These are phyloP conservation scores for Epichloe hybrida DNA, from an alignment of 2,329 filamentous ascomycete species.

Conservation along the genomic window DNA sequence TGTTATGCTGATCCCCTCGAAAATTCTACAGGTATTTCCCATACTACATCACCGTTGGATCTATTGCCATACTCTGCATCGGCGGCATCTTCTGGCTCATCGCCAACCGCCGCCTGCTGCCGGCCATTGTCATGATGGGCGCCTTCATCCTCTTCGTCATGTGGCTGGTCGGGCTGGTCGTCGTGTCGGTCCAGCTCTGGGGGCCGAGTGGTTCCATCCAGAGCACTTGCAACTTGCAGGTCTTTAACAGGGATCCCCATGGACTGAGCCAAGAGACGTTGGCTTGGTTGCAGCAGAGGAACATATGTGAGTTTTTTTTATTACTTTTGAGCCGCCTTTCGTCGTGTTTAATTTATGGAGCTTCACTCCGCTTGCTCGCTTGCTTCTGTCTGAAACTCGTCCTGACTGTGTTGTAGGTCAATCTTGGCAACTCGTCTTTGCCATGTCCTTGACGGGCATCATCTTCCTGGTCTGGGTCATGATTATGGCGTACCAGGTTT, in stretches of 20 bases:
- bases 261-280: slow-evolving; percentile 42
- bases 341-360: not conserved
- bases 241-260: slow-evolving; percentile 35
- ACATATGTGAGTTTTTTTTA: slow-evolving; percentile 40
- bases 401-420: slow-evolving; percentile 30
- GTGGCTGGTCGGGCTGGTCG: slow-evolving; percentile 53
- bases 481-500: slow-evolving; percentile 54
- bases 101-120: slow-evolving; percentile 44
- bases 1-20: too few relatives aligned
- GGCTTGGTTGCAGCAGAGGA: slow-evolving; percentile 50
- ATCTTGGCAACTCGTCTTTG: slow-evolving; percentile 51
- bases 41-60: slow-evolving; percentile 46
- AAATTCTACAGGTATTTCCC: slow-evolving; percentile 45
- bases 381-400: too few relatives aligned
- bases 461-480: slow-evolving; percentile 56
- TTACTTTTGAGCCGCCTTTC: not conserved
- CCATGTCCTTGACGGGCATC: slow-evolving; percentile 44
- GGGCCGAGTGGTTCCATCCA: slow-evolving; percentile 45
- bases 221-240: slow-evolving; percentile 43
- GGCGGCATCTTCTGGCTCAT: slow-evolving; percentile 50
- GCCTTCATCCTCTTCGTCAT: slow-evolving; percentile 53
- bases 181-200: slow-evolving; percentile 49
- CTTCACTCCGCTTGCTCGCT: too few relatives aligned
- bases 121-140: slow-evolving; percentile 48
- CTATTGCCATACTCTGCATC: slow-evolving; percentile 54